phyloP scores from a whole-genome alignment of 371 early-diverging fungal genomes.

The Dichotomocladium elegans region DNA sequence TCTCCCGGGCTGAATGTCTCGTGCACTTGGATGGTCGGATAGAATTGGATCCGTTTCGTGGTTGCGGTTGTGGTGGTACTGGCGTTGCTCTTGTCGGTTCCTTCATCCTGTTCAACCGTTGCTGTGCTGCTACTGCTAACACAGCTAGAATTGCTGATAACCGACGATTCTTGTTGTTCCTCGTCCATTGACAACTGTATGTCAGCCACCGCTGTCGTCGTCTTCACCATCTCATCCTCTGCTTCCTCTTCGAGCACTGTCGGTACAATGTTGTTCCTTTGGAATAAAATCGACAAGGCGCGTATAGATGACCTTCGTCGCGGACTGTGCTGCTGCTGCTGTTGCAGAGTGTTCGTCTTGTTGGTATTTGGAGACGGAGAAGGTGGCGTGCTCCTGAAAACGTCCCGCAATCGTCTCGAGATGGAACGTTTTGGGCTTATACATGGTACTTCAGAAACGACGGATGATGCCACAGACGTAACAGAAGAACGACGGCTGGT shows the following conservation, averaged over 20 bases:
- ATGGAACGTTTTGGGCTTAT: slow-evolving; percentile 30
- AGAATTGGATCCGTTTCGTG: slow-evolving; percentile 47
- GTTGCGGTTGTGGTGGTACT: background rate
- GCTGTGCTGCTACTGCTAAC: background rate
- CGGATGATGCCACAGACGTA: slow-evolving; percentile 29
- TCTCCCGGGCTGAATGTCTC: slow-evolving; percentile 64
- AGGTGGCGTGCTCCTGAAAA: slow-evolving; percentile 24
- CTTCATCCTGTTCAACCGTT: too few relatives aligned
- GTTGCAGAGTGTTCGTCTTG: slow-evolving; percentile 1
- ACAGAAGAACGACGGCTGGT: slow-evolving; percentile 25
- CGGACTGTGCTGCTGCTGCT: slow-evolving; percentile 2
- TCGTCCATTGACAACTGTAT: too few relatives aligned
- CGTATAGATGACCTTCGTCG: slow-evolving; percentile 32
- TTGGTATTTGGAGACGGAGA: background rate
- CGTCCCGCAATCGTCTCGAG: slow-evolving; percentile 34
- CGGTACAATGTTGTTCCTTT: slow-evolving; percentile 14
- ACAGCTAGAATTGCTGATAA: too few relatives aligned
- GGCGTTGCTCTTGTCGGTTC: background rate
- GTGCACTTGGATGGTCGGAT: slow-evolving; percentile 57
- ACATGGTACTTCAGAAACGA: slow-evolving; percentile 14
- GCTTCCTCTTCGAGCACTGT: slow-evolving; percentile 16
- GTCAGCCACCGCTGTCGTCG: too few relatives aligned
- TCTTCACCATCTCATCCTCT: background rate
- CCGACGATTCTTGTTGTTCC: background rate
- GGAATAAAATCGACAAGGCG: slow-evolving; percentile 31